These are phyloP conservation scores for Hanseniaspora clermontiae DNA, from an alignment of 805 yeast species.

Conservation along the genomic window DNA sequence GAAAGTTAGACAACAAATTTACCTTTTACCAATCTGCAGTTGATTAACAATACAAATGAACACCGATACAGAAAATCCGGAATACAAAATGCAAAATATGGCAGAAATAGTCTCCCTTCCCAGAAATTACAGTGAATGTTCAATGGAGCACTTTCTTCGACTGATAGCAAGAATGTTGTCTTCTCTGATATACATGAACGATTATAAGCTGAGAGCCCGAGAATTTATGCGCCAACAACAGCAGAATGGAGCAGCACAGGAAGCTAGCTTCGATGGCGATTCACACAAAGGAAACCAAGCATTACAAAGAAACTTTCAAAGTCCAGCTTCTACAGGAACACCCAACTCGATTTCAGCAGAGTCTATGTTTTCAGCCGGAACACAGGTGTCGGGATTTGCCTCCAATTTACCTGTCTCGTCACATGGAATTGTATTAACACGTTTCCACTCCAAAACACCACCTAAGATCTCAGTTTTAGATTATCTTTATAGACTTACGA, in stretches of 20 bases:
- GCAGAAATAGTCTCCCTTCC: slow-evolving; percentile 21
- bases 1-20: no score
- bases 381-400: neutral
- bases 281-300: slow-evolving; percentile 1
- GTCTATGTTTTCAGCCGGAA: neutral
- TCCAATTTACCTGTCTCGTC: slow-evolving; percentile 18
- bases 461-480: slow-evolving; percentile 74
- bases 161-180: slow-evolving; percentile 70
- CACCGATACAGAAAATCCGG: neutral
- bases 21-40: no score
- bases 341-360: slow-evolving; percentile 3
- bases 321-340: neutral
- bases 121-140: slow-evolving; percentile 46
- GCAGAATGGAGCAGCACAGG: neutral
- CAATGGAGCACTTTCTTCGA: slow-evolving; percentile 54
- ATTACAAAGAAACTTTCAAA: neutral
- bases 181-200: slow-evolving; percentile 65
- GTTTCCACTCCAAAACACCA: slow-evolving; percentile 89
- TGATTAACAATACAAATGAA: no score
- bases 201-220: slow-evolving; percentile 27
- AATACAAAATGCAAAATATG: no score
- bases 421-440: slow-evolving; percentile 41
- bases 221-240: slow-evolving; percentile 17
- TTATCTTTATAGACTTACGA: slow-evolving; percentile 62
- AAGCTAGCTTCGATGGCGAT: slow-evolving; percentile 16